Evolutionary conservation across 768 basidiomycete genomes (phyloP).

Genomic region (Amanita exitialis): DNA sequence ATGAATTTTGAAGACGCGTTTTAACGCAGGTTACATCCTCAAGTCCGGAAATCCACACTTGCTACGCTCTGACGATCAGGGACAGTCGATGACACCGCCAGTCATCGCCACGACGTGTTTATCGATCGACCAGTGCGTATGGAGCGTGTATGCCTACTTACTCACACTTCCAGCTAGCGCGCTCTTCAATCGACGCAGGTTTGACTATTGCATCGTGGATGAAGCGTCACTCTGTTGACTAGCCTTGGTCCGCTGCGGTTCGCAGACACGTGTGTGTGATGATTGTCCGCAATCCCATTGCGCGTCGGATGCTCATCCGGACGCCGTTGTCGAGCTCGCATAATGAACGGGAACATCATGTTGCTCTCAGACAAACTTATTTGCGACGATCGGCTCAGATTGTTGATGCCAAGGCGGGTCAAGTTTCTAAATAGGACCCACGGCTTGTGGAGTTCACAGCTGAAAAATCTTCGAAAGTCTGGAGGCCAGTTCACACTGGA

Average conservation of each 20-base stretch:
- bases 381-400: constrained; percentile 66
- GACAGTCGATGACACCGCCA: constrained; percentile 75
- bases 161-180: constrained; percentile 38
- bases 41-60: constrained; percentile 64
- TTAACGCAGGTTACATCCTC: constrained; percentile 67
- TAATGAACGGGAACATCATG: constrained; percentile 97
- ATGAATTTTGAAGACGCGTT: neutral
- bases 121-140: constrained; percentile 82
- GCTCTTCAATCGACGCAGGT: constrained; percentile 73
- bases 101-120: constrained; percentile 96
- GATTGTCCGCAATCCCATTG: constrained; percentile 69
- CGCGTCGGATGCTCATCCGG: constrained; percentile 78
- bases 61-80: constrained; percentile 63
- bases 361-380: constrained; percentile 78
- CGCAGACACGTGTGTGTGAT: constrained; percentile 70
- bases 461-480: too few species aligned
- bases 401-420: constrained; percentile 56
- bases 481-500: too few species aligned
- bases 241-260: constrained; percentile 89
- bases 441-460: constrained; percentile 4
- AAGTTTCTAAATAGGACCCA: neutral
- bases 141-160: constrained; percentile 17
- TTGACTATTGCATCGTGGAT: constrained; percentile 97
- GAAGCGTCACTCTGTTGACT: constrained; percentile 97
- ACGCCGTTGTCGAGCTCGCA: constrained; percentile 75